Evolutionary conservation across 495 filamentous ascomycete species (phyloP).

Genomic region (Ascobolus immersus): DNA sequence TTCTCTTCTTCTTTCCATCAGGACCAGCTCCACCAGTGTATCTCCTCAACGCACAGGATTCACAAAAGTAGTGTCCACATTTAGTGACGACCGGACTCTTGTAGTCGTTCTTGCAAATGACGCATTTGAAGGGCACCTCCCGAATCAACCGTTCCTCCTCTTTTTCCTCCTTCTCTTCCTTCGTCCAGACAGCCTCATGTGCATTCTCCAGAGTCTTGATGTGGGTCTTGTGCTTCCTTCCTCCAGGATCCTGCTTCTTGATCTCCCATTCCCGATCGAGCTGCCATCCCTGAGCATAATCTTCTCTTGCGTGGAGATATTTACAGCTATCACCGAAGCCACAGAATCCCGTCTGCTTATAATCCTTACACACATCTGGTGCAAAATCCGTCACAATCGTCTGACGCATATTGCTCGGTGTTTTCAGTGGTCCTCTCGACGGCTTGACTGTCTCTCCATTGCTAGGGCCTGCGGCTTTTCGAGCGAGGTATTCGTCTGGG

Average conservation of each 20-base stretch:
- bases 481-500: constrained; percentile 21
- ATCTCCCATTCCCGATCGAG: constrained; percentile 84
- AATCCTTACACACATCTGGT: constrained; percentile 91
- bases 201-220: constrained; percentile 40
- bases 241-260: constrained; percentile 37
- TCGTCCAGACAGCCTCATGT: constrained; percentile 18
- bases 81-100: constrained; percentile 62
- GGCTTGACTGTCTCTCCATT: constrained; percentile 48
- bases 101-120: constrained; percentile 68
- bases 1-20: no score
- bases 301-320: constrained; percentile 63
- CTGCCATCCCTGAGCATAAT: constrained; percentile 87
- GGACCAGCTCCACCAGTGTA: no score
- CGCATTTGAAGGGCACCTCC: constrained; percentile 83
- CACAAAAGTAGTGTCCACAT: constrained; percentile 91
- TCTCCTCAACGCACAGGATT: constrained; percentile 56
- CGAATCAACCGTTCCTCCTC: constrained; percentile 55
- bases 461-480: constrained; percentile 16
- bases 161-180: constrained; percentile 32
- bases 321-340: constrained; percentile 68
- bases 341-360: constrained; percentile 68
- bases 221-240: constrained; percentile 26
- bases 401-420: constrained; percentile 70
- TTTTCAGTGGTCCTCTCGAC: constrained; percentile 62
- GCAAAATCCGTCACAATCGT: constrained; percentile 77